These are phyloP conservation scores for Chytriomyces hyalinus DNA, from an alignment of 192 early-diverging fungal genomes.

Conservation along the genomic window DNA sequence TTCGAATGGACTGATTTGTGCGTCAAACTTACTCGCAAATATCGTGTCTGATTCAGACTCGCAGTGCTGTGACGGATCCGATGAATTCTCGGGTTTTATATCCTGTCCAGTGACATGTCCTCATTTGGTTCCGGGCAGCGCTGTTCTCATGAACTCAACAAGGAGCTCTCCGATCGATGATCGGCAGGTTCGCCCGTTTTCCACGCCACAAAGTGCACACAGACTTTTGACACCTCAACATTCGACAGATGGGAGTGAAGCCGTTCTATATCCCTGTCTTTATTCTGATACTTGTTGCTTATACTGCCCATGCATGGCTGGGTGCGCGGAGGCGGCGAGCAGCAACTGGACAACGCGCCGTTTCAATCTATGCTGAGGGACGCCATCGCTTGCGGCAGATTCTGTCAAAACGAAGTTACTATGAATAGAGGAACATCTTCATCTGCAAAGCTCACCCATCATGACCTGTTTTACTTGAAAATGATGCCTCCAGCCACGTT, in stretches of 20 bases:
- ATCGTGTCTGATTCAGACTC: constrained; percentile 48
- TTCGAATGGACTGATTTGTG: not conserved
- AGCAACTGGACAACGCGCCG: not conserved
- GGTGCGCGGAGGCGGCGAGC: constrained; percentile 6
- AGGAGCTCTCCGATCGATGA: not conserved
- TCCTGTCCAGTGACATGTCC: constrained; percentile 56
- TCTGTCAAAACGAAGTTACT: not conserved
- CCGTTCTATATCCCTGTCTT: not conserved
- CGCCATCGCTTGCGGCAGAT: not conserved
- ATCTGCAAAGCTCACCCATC: too few relatives aligned
- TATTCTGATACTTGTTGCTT: constrained; percentile 4
- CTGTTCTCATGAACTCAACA: not conserved
- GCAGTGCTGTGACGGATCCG: constrained; percentile 95
- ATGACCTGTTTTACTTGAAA: too few relatives aligned
- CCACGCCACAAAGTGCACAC: not conserved
- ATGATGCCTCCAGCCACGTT: too few relatives aligned
- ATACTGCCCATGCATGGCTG: constrained; percentile 9
- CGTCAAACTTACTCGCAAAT: not conserved
- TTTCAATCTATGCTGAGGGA: not conserved
- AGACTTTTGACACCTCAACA: too few relatives aligned
- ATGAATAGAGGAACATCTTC: not conserved
- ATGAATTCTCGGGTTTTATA: constrained; percentile 71
- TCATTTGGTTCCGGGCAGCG: not conserved
- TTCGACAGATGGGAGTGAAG: constrained; percentile 9
- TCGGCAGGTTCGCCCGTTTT: too few relatives aligned